Conservation (phyloP, 305 asterid genomes). For the Ilex paraguariensis region DNA sequence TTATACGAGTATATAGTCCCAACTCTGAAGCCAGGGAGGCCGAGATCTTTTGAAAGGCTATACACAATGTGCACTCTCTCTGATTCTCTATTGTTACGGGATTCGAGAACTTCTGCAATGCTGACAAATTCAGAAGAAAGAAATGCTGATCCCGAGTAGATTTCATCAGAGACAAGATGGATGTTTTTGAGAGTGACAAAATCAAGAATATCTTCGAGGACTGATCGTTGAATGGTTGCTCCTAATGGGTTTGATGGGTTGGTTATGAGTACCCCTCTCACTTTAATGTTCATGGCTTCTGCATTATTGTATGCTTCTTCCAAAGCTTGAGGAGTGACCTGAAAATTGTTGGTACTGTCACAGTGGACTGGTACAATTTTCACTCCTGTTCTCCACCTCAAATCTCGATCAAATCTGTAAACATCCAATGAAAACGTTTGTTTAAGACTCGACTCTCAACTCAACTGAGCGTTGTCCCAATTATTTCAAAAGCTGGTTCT, state of each 20-base stretch:
- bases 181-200: constrained; percentile 46
- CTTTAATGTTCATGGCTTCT: constrained; percentile 32
- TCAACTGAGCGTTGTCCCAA: no score
- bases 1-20: constrained; percentile 86
- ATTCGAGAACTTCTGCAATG: constrained; percentile 56
- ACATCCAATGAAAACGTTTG: neutral
- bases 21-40: constrained; percentile 79
- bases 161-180: constrained; percentile 82
- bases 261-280: constrained; percentile 62
- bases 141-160: constrained; percentile 78
- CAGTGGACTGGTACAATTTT: constrained; percentile 67
- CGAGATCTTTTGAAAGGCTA: constrained; percentile 73
- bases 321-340: constrained; percentile 47
- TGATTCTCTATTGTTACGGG: constrained; percentile 22
- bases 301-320: constrained; percentile 58
- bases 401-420: constrained; percentile 77
- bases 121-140: constrained; percentile 51
- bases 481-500: neutral
- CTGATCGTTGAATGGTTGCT: constrained; percentile 45
- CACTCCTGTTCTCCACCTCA: constrained; percentile 92
- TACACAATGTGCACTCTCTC: constrained; percentile 79
- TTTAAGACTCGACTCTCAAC: neutral
- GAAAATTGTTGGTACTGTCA: constrained; percentile 71
- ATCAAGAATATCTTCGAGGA: constrained; percentile 46
- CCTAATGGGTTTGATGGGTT: constrained; percentile 88